Base-by-base conservation (phyloP, 2,329 filamentous ascomycete genomes). In the Ophiostoma piceae region DNA sequence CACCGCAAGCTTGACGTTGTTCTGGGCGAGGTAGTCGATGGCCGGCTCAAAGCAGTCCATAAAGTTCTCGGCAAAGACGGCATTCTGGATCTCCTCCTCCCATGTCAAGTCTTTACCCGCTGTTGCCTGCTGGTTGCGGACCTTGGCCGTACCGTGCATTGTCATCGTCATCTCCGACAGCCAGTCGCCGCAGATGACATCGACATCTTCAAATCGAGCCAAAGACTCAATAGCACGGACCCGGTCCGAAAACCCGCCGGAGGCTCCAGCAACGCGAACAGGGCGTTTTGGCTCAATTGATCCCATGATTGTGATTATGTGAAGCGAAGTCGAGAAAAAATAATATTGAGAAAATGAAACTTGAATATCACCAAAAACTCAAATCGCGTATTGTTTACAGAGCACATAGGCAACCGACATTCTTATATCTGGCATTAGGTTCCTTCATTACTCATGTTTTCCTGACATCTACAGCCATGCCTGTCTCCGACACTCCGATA, bases 1-100 rank as follows among this genome's bases (percentile, higher is more conserved):
- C 41, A 78, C 76, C 1, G 75, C 77, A 5, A 79, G 68, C 71
- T 76, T 78, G 71, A 77, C 74, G 12, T 73, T 73, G 62, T 73
- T 74, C 47, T 69, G 64, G 39, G 72, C 71, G 16, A 78, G 71
- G 68, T 76, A 70, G 16, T 71, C 70, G 19, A 79, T 72, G 35
- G 78, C 76, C 9, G 77, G 77, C 67, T 73, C 71, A 37, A 79
- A 74, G 65, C 73, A 74, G 67, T 77, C 76, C 75, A 79, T 74
- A 70, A 78, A 79, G 67, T 75, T 76, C n/a, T 74, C 73, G 51
- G 74, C 77, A 68, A 76, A 78, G 67, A 75, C 71, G 9, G 70
- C 66, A 32, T 73, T 71, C 37, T 65, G 73, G 22, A 72, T 68
- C 62, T 76, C 72, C 41, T 74, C 68, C 7, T 73, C 71, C 60